phyloP scores from a whole-genome alignment of 2,329 filamentous ascomycete species.

The Penicillium sp. region DNA sequence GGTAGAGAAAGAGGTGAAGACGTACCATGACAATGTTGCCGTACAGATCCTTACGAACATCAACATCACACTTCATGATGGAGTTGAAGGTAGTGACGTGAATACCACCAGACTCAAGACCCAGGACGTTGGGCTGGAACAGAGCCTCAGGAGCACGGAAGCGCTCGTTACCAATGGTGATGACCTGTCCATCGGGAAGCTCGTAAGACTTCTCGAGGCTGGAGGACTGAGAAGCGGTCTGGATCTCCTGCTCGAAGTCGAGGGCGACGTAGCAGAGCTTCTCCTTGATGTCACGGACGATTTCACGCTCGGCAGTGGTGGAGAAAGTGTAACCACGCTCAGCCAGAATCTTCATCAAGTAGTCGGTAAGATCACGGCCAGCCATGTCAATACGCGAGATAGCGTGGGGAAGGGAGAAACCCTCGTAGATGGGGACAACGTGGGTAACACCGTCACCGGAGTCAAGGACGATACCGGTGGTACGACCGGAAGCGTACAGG shows the following conservation, averaged over 20 bases:
- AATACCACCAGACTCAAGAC: slow-evolving; percentile 98
- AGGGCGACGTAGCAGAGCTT: slow-evolving; percentile 99
- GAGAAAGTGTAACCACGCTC: slow-evolving; percentile 99
- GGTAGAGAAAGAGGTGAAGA: slow-evolving; percentile 20
- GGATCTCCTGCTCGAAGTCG: slow-evolving; percentile 99
- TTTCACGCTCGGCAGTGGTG: slow-evolving; percentile 99
- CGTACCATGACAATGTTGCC: slow-evolving; percentile 99
- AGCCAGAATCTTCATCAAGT: slow-evolving; percentile 99
- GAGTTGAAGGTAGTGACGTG: slow-evolving; percentile 99
- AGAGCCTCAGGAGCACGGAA: slow-evolving; percentile 99
- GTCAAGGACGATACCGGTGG: slow-evolving; percentile 99
- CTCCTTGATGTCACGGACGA: slow-evolving; percentile 99
- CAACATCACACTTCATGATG: slow-evolving; percentile 99
- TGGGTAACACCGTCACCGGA: slow-evolving; percentile 99
- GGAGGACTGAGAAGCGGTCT: slow-evolving; percentile 98
- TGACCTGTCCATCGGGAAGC: slow-evolving; percentile 98
- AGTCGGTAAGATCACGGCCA: slow-evolving; percentile 99
- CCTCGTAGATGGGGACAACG: slow-evolving; percentile 99
- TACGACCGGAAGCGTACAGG: slow-evolving; percentile 99
- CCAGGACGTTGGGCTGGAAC: slow-evolving; percentile 97
- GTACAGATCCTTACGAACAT: slow-evolving; percentile 99
- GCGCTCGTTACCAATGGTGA: slow-evolving; percentile 99
- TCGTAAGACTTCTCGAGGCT: slow-evolving; percentile 99
- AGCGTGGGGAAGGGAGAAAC: slow-evolving; percentile 99
- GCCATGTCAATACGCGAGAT: slow-evolving; percentile 99